Percentiles rank a stretch among this genome's conserved stretches.
phyloP scores from a whole-genome alignment of 129 eudicot genomes.

The Lactuca sativa region DNA sequence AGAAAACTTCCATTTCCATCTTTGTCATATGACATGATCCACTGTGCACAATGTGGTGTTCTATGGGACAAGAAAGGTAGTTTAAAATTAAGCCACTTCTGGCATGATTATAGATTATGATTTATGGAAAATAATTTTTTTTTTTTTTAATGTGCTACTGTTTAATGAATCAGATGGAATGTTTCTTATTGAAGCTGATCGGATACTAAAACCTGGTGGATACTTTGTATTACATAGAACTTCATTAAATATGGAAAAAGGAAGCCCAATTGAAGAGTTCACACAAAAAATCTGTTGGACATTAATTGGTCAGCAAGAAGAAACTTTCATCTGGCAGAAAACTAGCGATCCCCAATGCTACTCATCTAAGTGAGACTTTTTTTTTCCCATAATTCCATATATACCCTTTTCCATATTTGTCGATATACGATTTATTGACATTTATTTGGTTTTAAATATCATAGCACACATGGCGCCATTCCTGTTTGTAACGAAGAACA shows the following conservation, averaged over 20 bases:
- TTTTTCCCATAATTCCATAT: background rate
- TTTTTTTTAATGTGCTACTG: background rate
- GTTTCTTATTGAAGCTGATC: conserved; percentile 82
- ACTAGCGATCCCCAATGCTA: conserved; percentile 69
- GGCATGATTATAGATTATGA: background rate
- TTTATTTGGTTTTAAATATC: conserved; percentile 15
- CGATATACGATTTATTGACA: conserved; percentile 14
- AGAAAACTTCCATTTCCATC: conserved; percentile 88
- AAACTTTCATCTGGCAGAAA: conserved; percentile 93
- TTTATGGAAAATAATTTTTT: too few relatives aligned
- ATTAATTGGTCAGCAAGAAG: conserved; percentile 75
- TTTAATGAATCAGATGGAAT: conserved; percentile 63
- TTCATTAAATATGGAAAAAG: conserved; percentile 39
- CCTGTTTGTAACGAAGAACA: conserved; percentile 70
- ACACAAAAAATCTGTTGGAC: conserved; percentile 74
- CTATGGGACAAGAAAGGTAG: conserved; percentile 85
- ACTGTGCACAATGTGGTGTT: conserved; percentile 97
- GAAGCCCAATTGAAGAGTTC: conserved; percentile 62
- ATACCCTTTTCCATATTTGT: background rate
- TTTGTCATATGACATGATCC: conserved; percentile 89
- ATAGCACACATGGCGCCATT: conserved; percentile 51
- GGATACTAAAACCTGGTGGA: conserved; percentile 94
- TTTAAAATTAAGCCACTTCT: background rate
- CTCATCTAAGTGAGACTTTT: conserved; percentile 59
- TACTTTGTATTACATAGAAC: conserved; percentile 73